A percentile compares a stretch with the other conserved stretches of the same genome.
Conservation (phyloP, 495 filamentous ascomycete species). For the Jackrogersella multiformis region DNA sequence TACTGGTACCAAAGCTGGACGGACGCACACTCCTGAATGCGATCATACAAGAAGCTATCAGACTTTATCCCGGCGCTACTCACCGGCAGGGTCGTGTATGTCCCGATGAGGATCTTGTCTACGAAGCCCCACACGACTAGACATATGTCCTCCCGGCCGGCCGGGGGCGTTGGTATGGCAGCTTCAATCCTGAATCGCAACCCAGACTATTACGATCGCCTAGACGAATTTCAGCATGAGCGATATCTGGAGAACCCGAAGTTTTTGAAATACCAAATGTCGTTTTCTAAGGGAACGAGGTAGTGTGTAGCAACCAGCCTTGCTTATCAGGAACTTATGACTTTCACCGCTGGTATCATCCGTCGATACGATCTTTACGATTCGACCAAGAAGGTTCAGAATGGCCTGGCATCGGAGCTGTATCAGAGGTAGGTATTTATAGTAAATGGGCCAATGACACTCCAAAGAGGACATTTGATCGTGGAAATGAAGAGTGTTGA, state of each 20-base stretch:
- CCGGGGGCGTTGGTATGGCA: slow-evolving; percentile 51
- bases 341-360: slow-evolving; percentile 25
- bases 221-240: slow-evolving; percentile 48
- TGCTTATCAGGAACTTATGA: slow-evolving; percentile 24
- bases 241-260: slow-evolving; percentile 55
- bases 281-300: slow-evolving; percentile 26
- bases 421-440: slow-evolving; percentile 31
- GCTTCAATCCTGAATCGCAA: slow-evolving; percentile 46
- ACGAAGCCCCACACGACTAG: slow-evolving; percentile 33
- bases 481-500: neutral
- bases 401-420: slow-evolving; percentile 32
- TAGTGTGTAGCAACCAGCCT: slow-evolving; percentile 34
- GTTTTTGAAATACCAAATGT: slow-evolving; percentile 19
- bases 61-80: slow-evolving; percentile 53
- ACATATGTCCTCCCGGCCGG: slow-evolving; percentile 53
- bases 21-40: too few species aligned
- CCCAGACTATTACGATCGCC: slow-evolving; percentile 47
- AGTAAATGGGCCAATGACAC: too few species aligned
- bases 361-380: slow-evolving; percentile 44
- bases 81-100: slow-evolving; percentile 55
- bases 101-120: slow-evolving; percentile 53
- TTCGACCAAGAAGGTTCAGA: slow-evolving; percentile 30
- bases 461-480: too few species aligned
- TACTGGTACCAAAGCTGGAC: too few species aligned
- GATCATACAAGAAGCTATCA: slow-evolving; percentile 56